phyloP scores from a whole-genome alignment of 1,284 basidiomycete genomes.

The Gomphus sp. region DNA sequence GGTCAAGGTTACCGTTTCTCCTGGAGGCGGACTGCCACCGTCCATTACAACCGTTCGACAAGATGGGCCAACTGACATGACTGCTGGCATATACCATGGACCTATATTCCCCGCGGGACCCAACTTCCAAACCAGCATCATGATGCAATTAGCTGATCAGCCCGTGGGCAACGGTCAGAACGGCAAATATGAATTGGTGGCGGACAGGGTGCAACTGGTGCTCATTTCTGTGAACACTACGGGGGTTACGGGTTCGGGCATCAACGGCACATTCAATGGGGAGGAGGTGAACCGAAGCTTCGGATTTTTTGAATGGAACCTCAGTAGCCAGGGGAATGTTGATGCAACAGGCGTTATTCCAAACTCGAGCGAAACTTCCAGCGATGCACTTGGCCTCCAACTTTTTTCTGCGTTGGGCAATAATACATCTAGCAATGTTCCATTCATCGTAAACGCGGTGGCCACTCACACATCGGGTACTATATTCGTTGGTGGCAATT shows the following conservation, averaged over 20 bases:
- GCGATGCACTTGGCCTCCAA: slow-evolving; percentile 56
- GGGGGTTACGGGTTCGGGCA: slow-evolving; percentile 27
- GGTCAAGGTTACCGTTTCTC: slow-evolving; percentile 79
- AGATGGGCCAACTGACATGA: slow-evolving; percentile 56
- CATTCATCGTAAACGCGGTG: slow-evolving; percentile 42
- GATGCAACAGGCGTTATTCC: slow-evolving; percentile 54
- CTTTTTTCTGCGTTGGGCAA: slow-evolving; percentile 47
- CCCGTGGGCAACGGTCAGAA: slow-evolving; percentile 52
- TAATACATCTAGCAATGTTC: slow-evolving; percentile 24
- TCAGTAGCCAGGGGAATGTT: slow-evolving; percentile 30
- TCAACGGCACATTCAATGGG: slow-evolving; percentile 18
- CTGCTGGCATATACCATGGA: slow-evolving; percentile 69
- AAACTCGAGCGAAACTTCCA: slow-evolving; percentile 63
- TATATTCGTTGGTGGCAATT: slow-evolving; percentile 74
- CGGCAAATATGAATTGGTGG: slow-evolving; percentile 71
- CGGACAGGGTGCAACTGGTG: slow-evolving; percentile 68
- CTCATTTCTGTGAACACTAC: slow-evolving; percentile 44
- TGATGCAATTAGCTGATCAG: slow-evolving; percentile 54
- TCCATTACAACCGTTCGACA: slow-evolving; percentile 67
- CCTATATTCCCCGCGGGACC: slow-evolving; percentile 67
- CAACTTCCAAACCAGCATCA: slow-evolving; percentile 67
- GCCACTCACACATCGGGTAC: slow-evolving; percentile 54
- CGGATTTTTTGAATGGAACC: slow-evolving; percentile 76
- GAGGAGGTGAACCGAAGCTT: slow-evolving; percentile 39
- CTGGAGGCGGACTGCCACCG: slow-evolving; percentile 56